Base-by-base conservation (phyloP, 1,284 basidiomycete species). In the Lentinula novae-zelandiae region DNA sequence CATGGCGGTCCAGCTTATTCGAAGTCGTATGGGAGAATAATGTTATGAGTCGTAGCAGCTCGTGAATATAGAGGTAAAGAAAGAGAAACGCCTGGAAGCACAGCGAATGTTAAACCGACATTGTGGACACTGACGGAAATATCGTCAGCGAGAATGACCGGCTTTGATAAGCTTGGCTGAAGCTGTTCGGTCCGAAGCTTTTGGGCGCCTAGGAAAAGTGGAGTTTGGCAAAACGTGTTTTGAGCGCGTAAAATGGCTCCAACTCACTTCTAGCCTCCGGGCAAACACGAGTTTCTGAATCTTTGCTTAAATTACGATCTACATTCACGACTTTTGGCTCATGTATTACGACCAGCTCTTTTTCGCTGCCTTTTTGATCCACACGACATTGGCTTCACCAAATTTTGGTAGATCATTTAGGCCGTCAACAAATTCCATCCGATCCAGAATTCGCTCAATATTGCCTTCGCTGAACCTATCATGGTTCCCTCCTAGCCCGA, bases 1-100 rank as follows among this genome's bases (percentile, higher is more conserved):
- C 62, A 63, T 63, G 15, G 44, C 53, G 17, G 27, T 39, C 33
- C 22, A 15, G 40, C 7, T 20, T 36, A 39, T n/a, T 42, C 33
- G 48, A 42, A 17, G 17, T 22, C 44, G 44, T 50, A 39, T 36
- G 3, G 12, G 50, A 44, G 49, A 20, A 51, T 33, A 39, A 54
- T 5, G n/a, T 44, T 22, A 22, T 22, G 33, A 27, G 51, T 53
- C 39, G 58, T 53, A 33, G 10, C 22, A 34, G 51, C 27, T 53
- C 58, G 53, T 60, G 31, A 60, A 54, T 27, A 17, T 44, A 22
- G 17, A 53, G 40, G 42, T 15, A 20, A 34, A 40, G 36, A 42
- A 38, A 42, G 50, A 34, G 22, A 51, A 46, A 46, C 6, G 17
- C 42, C 17, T 46, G n/a, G 17, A 46, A 22, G 17, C 44, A 46